Evolutionary conservation across 768 basidiomycete genomes (phyloP).

Genomic region (Omphalotus guepiniiformis): DNA sequence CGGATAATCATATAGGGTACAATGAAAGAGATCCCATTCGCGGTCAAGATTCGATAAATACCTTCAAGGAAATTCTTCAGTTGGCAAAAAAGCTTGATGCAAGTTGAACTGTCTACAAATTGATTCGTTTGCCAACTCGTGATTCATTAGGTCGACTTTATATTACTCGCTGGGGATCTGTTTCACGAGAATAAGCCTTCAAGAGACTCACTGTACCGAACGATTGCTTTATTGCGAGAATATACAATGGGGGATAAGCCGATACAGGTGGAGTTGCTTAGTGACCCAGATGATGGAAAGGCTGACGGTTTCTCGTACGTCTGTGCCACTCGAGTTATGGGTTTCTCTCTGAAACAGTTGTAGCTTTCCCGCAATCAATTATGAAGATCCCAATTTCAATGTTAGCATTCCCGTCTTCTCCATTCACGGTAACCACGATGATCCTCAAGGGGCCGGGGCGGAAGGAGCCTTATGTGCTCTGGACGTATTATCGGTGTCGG

Average conservation of each 20-base stretch:
- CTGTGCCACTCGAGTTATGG: not conserved
- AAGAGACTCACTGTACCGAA: slow-evolving; percentile 83
- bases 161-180: slow-evolving; percentile 91
- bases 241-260: slow-evolving; percentile 87
- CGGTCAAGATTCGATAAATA: slow-evolving; percentile 92
- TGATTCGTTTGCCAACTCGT: not conserved
- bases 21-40: slow-evolving; percentile 91
- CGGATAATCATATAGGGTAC: slow-evolving; percentile 96
- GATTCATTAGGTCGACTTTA: slow-evolving; percentile 80
- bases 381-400: slow-evolving; percentile 95
- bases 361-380: slow-evolving; percentile 95
- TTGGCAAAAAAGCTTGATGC: slow-evolving; percentile 87
- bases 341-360: not conserved
- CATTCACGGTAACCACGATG: slow-evolving; percentile 99
- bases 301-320: slow-evolving; percentile 79
- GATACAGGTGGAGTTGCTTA: slow-evolving; percentile 85
- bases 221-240: slow-evolving; percentile 85
- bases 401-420: slow-evolving; percentile 97
- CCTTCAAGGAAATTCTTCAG: slow-evolving; percentile 91
- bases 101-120: slow-evolving; percentile 22
- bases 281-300: slow-evolving; percentile 89
- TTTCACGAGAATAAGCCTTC: slow-evolving; percentile 98
- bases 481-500: slow-evolving; percentile 90
- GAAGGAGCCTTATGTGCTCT: slow-evolving; percentile 95
- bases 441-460: slow-evolving; percentile 93